Conservation (phyloP, 2,329 filamentous ascomycete species). For the Aspergillus pseudoterreus region DNA sequence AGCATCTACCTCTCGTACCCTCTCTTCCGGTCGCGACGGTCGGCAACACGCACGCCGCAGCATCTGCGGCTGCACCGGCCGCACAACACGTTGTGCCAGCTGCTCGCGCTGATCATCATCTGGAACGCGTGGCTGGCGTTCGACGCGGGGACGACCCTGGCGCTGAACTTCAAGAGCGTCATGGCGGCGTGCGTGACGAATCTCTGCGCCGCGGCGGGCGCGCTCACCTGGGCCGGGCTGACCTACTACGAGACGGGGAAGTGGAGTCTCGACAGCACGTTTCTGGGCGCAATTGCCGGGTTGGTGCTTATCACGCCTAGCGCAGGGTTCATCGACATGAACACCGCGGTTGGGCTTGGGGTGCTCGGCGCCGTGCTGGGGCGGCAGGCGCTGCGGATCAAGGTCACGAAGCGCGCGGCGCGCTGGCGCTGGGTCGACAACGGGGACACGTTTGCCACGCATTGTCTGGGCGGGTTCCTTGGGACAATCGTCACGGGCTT, state of each 20-base stretch:
- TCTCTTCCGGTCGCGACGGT: slow-evolving; percentile 45
- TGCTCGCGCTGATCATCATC: slow-evolving; percentile 48
- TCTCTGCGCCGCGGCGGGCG: slow-evolving; percentile 46
- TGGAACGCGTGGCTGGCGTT: slow-evolving; percentile 53
- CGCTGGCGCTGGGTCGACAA: slow-evolving; percentile 52
- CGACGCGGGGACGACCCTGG: slow-evolving; percentile 48
- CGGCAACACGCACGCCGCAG: slow-evolving; percentile 42
- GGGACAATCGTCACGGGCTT: slow-evolving; percentile 51
- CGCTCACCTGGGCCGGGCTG: slow-evolving; percentile 46
- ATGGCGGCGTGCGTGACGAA: slow-evolving; percentile 51
- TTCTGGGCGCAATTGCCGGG: slow-evolving; percentile 52
- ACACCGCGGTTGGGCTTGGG: slow-evolving; percentile 48
- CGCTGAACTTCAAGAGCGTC: slow-evolving; percentile 49
- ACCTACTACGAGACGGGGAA: slow-evolving; percentile 42
- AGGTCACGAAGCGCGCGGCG: slow-evolving; percentile 49
- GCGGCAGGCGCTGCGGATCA: slow-evolving; percentile 52
- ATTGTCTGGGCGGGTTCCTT: slow-evolving; percentile 50
- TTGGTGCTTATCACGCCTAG: slow-evolving; percentile 52
- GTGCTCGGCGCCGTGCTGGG: slow-evolving; percentile 46
- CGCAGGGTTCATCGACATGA: slow-evolving; percentile 49
- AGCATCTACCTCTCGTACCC: slow-evolving; percentile 51
- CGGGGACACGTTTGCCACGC: slow-evolving; percentile 54
- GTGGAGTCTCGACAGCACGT: slow-evolving; percentile 50
- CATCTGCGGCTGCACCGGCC: slow-evolving; percentile 48
- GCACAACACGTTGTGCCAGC: slow-evolving; percentile 47